Conservation (phyloP, 2,329 filamentous ascomycete genomes). For the Torrubiellomyces zombiae region DNA sequence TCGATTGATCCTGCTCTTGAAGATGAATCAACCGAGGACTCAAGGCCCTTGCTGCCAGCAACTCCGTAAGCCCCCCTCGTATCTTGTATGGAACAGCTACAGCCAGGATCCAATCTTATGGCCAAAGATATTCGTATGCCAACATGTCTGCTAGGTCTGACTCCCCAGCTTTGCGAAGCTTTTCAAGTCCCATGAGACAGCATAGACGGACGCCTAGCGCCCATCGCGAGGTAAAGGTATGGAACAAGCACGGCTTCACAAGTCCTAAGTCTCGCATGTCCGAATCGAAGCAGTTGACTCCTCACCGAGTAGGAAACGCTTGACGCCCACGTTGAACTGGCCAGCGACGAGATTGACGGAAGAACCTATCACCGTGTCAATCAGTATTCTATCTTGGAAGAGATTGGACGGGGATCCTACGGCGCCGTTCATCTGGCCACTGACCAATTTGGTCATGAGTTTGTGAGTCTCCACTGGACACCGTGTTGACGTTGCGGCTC, state of each 20-base stretch:
- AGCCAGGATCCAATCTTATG: no score
- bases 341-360: constrained; percentile 69
- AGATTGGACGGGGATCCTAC: constrained; percentile 94
- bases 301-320: constrained; percentile 56
- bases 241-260: neutral
- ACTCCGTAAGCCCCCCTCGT: no score
- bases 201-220: constrained; percentile 40
- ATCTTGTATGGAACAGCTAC: no score
- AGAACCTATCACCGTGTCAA: constrained; percentile 75
- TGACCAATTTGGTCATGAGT: constrained; percentile 86
- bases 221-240: constrained; percentile 41
- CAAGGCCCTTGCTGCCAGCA: no score
- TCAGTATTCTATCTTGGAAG: constrained; percentile 84
- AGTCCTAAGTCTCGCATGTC: neutral
- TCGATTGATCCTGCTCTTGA: no score
- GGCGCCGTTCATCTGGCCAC: constrained; percentile 80
- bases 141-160: constrained; percentile 21
- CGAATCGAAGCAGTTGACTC: constrained; percentile 1
- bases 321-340: constrained; percentile 75
- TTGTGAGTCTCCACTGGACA: constrained; percentile 39
- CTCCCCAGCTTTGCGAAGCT: constrained; percentile 21
- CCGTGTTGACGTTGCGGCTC: neutral
- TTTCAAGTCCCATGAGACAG: constrained; percentile 38
- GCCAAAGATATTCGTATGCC: no score
- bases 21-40: no score